Evolutionary conservation across 1,139 yeast genomes (phyloP).

Genomic region (Diutina mesorugosa): DNA sequence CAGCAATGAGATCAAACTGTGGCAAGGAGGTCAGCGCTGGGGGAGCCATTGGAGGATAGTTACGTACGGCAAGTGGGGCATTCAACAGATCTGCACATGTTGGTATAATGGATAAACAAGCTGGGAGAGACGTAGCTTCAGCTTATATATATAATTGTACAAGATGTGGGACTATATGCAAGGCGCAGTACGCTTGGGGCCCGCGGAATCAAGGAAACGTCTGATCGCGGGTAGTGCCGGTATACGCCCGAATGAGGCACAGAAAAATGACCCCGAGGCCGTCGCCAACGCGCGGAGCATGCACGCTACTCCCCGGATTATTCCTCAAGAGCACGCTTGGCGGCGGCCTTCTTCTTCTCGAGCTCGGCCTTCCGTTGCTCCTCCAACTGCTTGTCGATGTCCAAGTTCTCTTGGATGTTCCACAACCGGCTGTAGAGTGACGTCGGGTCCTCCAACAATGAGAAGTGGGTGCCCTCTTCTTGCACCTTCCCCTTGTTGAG

Average conservation of each 20-base stretch:
- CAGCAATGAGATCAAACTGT: too few relatives aligned
- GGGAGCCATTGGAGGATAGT: neutral
- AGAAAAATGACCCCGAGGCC: neutral
- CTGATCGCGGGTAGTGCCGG: neutral
- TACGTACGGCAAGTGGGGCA: constrained; percentile 1
- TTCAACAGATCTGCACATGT: constrained; percentile 2
- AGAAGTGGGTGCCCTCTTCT: constrained; percentile 77
- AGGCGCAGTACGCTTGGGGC: neutral
- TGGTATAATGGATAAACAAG: neutral
- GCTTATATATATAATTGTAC: neutral
- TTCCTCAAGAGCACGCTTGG: neutral
- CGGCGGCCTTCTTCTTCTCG: neutral
- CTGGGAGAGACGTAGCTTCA: neutral
- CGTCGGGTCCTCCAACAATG: constrained; percentile 35
- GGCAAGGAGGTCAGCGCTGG: neutral
- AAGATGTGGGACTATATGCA: neutral
- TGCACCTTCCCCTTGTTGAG: constrained; percentile 64
- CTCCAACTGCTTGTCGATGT: constrained; percentile 11
- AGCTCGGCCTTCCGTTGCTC: neutral
- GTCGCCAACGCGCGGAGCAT: neutral
- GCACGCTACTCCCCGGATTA: neutral
- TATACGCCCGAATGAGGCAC: neutral
- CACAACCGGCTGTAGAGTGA: constrained; percentile 72
- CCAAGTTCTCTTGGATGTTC: constrained; percentile 82
- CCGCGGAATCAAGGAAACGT: constrained; percentile 1